phyloP scores from a whole-genome alignment of 148 eudicot species.

The Rhododendron griersonianum region DNA sequence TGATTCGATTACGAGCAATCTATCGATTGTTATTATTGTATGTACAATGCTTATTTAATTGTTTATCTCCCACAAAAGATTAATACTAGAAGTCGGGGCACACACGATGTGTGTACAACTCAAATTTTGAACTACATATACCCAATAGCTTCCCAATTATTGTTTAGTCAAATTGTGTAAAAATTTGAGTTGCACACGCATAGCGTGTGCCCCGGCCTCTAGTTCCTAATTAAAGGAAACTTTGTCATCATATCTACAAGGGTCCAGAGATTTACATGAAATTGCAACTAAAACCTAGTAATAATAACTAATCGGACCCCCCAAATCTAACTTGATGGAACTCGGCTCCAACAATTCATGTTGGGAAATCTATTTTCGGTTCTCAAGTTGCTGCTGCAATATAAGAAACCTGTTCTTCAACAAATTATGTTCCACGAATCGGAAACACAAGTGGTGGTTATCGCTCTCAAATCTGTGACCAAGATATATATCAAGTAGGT shows the following conservation, averaged over 20 bases:
- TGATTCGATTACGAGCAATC: no score
- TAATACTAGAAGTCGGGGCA: no score
- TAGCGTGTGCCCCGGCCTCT: no score
- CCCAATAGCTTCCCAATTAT: no score
- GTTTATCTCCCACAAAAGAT: no score
- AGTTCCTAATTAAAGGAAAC: neutral
- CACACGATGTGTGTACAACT: no score
- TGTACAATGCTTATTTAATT: no score
- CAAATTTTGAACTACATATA: no score
- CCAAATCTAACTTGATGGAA: neutral
- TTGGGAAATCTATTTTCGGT: neutral
- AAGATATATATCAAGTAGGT: slow-evolving; percentile 13
- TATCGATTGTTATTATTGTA: no score
- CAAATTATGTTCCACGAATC: neutral
- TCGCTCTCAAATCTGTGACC: neutral
- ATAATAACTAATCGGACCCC: neutral
- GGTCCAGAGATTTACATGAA: neutral
- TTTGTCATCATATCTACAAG: neutral
- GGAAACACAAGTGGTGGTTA: neutral
- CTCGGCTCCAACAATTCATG: neutral
- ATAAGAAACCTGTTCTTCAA: neutral
- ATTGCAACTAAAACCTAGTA: neutral
- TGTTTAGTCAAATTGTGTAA: no score
- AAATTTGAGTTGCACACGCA: no score
- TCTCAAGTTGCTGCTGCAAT: neutral